Evolutionary conservation across 1,284 basidiomycete genomes (phyloP).

Genomic region (Ceratobasidium papillatum): DNA sequence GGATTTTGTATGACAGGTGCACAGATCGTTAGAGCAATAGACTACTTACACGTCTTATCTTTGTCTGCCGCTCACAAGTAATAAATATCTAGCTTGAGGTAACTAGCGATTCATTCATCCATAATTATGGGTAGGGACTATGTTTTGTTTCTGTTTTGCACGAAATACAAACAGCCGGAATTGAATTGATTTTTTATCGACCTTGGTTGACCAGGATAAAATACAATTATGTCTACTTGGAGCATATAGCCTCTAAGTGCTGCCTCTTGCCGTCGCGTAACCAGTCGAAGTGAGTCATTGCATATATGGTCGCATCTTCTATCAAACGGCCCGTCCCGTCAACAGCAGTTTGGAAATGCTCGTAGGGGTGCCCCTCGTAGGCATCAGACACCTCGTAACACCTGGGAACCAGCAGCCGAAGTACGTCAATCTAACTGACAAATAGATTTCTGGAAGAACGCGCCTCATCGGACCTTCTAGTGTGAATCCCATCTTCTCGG

Average conservation of each 20-base stretch:
- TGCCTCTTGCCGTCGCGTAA: slow-evolving; percentile 6
- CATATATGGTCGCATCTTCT: neutral
- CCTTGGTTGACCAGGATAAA: neutral
- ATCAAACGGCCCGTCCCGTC: neutral
- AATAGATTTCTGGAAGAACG: neutral
- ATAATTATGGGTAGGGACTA: too few species aligned
- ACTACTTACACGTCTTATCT: too few species aligned
- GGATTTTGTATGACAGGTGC: too few species aligned
- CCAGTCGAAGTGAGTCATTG: slow-evolving; percentile 14
- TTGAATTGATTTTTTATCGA: too few species aligned
- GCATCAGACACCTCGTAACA: slow-evolving; percentile 9
- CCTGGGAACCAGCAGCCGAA: neutral
- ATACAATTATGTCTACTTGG: neutral
- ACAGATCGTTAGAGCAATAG: too few species aligned
- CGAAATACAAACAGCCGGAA: too few species aligned
- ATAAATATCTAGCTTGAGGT: too few species aligned
- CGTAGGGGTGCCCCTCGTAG: neutral
- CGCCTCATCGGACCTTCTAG: slow-evolving; percentile 14
- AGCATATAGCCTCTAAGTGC: neutral
- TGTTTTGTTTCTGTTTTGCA: too few species aligned
- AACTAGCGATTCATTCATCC: too few species aligned
- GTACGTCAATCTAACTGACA: neutral
- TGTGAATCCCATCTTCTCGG: slow-evolving; percentile 11
- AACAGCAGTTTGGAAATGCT: neutral
- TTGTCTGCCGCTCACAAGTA: too few species aligned